A percentile compares a stretch with the other conserved stretches of the same genome.
Conservation (phyloP, 441 rosid species). For the Croton setiger region DNA sequence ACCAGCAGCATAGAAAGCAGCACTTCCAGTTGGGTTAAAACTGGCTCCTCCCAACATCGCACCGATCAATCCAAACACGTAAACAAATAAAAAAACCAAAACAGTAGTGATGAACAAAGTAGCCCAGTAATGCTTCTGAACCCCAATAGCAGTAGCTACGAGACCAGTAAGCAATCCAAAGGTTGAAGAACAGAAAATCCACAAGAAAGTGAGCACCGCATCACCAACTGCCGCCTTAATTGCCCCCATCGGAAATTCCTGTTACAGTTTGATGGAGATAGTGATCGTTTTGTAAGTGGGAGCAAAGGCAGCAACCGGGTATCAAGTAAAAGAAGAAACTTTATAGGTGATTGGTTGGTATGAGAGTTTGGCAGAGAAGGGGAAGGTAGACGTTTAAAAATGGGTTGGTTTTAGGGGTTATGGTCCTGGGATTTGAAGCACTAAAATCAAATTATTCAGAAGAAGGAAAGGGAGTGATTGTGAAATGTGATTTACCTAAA, state of each 20-base stretch:
- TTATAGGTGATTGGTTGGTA: neutral
- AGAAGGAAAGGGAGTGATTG: neutral
- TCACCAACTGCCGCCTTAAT: conserved; percentile 69
- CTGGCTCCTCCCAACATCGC: conserved; percentile 72
- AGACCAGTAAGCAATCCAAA: conserved; percentile 60
- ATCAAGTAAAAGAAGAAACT: neutral
- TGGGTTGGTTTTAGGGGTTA: neutral
- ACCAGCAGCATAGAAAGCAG: conserved; percentile 80
- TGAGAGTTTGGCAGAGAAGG: neutral
- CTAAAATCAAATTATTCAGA: neutral
- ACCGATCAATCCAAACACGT: conserved; percentile 50
- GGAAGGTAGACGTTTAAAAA: neutral
- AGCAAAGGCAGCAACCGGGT: neutral
- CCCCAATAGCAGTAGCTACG: conserved; percentile 44
- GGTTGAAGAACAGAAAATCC: conserved; percentile 72
- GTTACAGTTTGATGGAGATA: neutral
- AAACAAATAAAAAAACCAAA: conserved; percentile 55
- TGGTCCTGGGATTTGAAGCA: neutral
- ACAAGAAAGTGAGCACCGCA: conserved; percentile 53
- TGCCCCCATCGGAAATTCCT: conserved; percentile 43
- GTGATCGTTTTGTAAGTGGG: neutral
- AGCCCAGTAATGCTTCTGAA: conserved; percentile 45
- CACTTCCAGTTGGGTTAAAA: conserved; percentile 74
- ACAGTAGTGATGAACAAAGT: conserved; percentile 45
- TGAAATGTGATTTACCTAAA: conserved; percentile 6